Evolutionary conservation across 306 rosid genomes (phyloP).

Genomic region (Vigna hirtella): DNA sequence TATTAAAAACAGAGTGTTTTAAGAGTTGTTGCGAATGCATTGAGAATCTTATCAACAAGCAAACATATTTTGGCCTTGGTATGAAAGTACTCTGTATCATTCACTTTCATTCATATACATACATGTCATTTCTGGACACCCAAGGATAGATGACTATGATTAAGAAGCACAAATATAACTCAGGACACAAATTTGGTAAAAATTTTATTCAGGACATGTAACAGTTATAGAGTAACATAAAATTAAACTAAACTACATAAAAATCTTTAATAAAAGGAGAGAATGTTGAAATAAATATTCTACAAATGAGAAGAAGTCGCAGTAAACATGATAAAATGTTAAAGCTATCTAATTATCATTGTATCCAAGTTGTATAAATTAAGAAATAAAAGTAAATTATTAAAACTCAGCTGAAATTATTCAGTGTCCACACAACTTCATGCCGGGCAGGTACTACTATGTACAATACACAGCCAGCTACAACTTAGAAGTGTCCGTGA

Average conservation of each 20-base stretch:
- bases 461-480: background rate
- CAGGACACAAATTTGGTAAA: background rate
- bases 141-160: constrained; percentile 8
- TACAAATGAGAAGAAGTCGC: background rate
- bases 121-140: background rate
- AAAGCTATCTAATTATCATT: background rate
- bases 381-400: background rate
- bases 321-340: background rate
- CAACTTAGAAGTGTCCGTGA: background rate
- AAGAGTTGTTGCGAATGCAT: constrained; percentile 19
- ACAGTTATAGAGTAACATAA: background rate
- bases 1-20: background rate
- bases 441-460: background rate
- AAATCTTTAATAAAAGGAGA: background rate
- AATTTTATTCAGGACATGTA: background rate
- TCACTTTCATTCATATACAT: constrained; percentile 27
- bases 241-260: background rate
- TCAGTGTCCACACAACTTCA: background rate
- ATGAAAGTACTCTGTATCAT: constrained; percentile 10
- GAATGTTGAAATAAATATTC: background rate
- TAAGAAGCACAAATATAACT: background rate
- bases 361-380: background rate
- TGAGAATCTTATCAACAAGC: constrained; percentile 25
- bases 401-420: background rate
- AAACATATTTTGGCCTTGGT: constrained; percentile 18